These are phyloP conservation scores for Meyerozyma sp. DNA, from an alignment of 1,139 yeast genomes.

Conservation along the genomic window DNA sequence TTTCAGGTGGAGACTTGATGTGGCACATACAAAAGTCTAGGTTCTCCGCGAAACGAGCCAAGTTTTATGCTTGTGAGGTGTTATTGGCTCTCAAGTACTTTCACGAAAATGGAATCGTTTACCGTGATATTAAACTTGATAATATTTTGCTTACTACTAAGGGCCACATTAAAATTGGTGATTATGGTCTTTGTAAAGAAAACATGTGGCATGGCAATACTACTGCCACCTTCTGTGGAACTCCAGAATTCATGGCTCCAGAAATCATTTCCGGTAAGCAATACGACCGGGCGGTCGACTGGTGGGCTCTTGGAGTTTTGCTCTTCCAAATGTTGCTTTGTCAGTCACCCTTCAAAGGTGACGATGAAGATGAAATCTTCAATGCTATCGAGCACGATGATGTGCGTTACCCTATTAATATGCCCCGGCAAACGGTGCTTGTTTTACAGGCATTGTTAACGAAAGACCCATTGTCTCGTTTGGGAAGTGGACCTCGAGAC, in stretches of 20 bases:
- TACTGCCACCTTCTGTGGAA: conserved; percentile 96
- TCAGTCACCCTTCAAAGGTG: conserved; percentile 96
- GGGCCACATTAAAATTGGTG: conserved; percentile 97
- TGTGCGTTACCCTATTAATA: conserved; percentile 94
- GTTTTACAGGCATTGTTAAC: conserved; percentile 86
- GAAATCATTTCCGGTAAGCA: conserved; percentile 90
- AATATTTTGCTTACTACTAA: conserved; percentile 81
- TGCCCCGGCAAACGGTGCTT: conserved; percentile 96
- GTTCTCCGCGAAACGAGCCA: conserved; percentile 86
- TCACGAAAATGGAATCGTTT: conserved; percentile 93
- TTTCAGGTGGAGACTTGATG: conserved; percentile 98
- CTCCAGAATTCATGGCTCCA: conserved; percentile 99
- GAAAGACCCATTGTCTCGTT: conserved; percentile 77
- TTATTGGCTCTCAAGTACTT: conserved; percentile 83
- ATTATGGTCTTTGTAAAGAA: conserved; percentile 94
- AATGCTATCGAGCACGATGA: conserved; percentile 97
- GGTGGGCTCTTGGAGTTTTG: conserved; percentile 99
- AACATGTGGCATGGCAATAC: conserved; percentile 90
- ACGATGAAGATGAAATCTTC: conserved; percentile 96
- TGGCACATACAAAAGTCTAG: conserved; percentile 96
- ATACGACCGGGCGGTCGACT: conserved; percentile 91
- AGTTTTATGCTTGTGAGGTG: conserved; percentile 96
- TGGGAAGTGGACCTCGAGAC: conserved; percentile 84
- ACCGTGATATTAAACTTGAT: conserved; percentile 93
- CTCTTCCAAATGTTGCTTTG: conserved; percentile 94